These are phyloP conservation scores for Lentinus brumalis DNA, from an alignment of 768 basidiomycete species.

Conservation along the genomic window DNA sequence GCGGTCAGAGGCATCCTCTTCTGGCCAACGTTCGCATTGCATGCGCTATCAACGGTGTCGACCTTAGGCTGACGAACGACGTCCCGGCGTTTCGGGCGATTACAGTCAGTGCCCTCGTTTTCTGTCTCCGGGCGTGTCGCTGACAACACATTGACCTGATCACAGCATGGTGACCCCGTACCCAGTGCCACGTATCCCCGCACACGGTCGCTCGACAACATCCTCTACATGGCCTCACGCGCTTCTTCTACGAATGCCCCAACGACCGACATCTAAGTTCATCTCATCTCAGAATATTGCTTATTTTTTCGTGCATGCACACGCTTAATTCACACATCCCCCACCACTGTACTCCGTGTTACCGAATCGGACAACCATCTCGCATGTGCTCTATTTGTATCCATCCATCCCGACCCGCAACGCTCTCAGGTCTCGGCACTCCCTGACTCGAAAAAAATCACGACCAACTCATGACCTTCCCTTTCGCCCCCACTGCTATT, in stretches of 20 bases:
- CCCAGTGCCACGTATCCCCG: conserved; percentile 23
- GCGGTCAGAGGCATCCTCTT: conserved; percentile 50
- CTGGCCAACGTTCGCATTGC: conserved; percentile 59
- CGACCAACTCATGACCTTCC: conserved; percentile 24
- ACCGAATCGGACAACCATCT: conserved; percentile 10
- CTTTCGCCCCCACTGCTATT: background rate
- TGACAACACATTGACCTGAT: conserved; percentile 2
- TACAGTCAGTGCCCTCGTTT: conserved; percentile 41
- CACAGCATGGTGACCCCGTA: conserved; percentile 22
- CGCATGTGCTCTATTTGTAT: conserved; percentile 20
- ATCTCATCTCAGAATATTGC: background rate
- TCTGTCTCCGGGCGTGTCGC: conserved; percentile 5
- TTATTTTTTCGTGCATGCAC: background rate
- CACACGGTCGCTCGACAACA: conserved; percentile 15
- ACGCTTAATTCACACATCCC: conserved; percentile 11
- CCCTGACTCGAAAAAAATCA: conserved; percentile 10
- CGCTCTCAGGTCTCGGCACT: conserved; percentile 13
- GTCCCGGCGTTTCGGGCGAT: conserved; percentile 54
- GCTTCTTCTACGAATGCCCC: conserved; percentile 1
- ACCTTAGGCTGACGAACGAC: conserved; percentile 52
- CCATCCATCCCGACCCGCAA: background rate
- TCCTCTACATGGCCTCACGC: conserved; percentile 21
- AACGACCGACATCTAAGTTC: conserved; percentile 5
- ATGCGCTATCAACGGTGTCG: conserved; percentile 64
- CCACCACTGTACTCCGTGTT: conserved; percentile 14